Conservation (phyloP, 805 yeast species). For the Zygoascus biomembranicola region DNA sequence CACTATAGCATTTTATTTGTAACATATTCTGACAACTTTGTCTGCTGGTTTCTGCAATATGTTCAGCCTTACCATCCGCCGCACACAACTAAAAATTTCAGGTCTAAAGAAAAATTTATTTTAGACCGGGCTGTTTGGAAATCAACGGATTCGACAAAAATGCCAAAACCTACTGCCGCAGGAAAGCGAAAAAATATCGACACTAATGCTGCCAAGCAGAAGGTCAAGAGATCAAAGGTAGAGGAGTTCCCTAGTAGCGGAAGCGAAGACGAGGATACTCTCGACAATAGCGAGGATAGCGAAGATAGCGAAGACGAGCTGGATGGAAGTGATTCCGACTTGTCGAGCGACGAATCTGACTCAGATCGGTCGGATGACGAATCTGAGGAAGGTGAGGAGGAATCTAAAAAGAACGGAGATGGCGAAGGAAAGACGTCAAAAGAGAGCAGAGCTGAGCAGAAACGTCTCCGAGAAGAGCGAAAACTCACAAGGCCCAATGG, state of each 20-base stretch:
- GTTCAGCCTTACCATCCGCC: background rate
- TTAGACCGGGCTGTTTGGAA: background rate
- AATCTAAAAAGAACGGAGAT: conserved; percentile 27
- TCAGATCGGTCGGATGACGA: background rate
- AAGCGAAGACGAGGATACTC: conserved; percentile 8
- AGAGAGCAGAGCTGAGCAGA: conserved; percentile 67
- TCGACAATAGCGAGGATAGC: conserved; percentile 7
- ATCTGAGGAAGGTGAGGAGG: conserved; percentile 12
- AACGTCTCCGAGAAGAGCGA: conserved; percentile 67
- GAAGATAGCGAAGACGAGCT: conserved; percentile 6
- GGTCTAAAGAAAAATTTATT: background rate
- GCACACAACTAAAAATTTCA: background rate
- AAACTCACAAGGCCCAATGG: conserved; percentile 87
- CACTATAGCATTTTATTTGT: background rate
- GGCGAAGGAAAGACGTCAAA: conserved; percentile 34
- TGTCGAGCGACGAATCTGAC: background rate
- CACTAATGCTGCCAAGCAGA: background rate
- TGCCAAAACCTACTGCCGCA: background rate
- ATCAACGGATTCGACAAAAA: background rate
- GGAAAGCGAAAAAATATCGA: background rate
- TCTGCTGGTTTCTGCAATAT: too few species aligned
- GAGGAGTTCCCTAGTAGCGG: background rate
- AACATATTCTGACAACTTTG: background rate
- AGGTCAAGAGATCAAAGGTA: background rate
- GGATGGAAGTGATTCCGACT: background rate